phyloP scores from a whole-genome alignment of 805 yeast species.

The Candida nitratophila region DNA sequence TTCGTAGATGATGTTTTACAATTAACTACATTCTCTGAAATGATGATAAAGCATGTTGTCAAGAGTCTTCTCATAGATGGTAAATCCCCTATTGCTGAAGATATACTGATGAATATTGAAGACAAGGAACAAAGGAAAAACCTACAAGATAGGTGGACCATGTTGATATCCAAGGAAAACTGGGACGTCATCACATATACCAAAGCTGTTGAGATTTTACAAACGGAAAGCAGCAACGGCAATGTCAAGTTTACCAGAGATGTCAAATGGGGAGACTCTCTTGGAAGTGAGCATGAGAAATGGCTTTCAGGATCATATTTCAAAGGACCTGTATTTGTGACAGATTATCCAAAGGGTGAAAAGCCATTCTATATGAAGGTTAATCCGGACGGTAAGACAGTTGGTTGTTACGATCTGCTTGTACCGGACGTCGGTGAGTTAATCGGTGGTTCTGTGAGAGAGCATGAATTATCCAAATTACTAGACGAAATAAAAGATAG shows the following conservation, averaged over 20 bases:
- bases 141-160: constrained; percentile 52
- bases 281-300: constrained; percentile 86
- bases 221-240: constrained; percentile 20
- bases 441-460: constrained; percentile 92
- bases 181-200: constrained; percentile 75
- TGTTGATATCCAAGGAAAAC: constrained; percentile 30
- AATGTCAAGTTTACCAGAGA: constrained; percentile 31
- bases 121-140: constrained; percentile 29
- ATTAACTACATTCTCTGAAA: constrained; percentile 60
- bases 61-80: constrained; percentile 20
- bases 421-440: constrained; percentile 92
- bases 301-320: constrained; percentile 71
- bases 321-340: constrained; percentile 76
- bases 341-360: constrained; percentile 70
- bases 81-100: constrained; percentile 15
- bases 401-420: constrained; percentile 83
- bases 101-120: constrained; percentile 31
- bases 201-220: constrained; percentile 58
- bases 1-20: constrained; percentile 52
- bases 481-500: constrained; percentile 41
- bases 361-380: constrained; percentile 92
- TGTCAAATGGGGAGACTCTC: constrained; percentile 64
- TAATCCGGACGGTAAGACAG: constrained; percentile 46
- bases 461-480: constrained; percentile 49
- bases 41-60: constrained; percentile 54